phyloP scores from a whole-genome alignment of 805 yeast genomes.

The Middelhovenomyces tepae region DNA sequence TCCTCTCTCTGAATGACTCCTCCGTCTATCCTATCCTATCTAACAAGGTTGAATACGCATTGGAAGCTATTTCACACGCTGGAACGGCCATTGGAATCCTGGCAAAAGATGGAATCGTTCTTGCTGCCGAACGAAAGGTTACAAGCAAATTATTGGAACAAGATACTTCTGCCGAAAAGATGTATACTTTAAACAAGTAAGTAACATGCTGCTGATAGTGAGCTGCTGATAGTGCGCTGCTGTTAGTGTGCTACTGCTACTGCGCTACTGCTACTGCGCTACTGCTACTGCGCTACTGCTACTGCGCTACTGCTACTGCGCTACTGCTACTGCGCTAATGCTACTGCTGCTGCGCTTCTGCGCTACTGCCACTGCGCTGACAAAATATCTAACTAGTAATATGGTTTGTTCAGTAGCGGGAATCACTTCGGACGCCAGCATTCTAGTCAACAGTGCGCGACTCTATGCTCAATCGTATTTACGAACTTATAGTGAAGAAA shows the following conservation, averaged over 20 bases:
- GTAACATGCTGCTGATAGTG: no score
- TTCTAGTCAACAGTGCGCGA: slow-evolving; percentile 81
- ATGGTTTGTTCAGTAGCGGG: slow-evolving; percentile 96
- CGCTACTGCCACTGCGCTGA: no score
- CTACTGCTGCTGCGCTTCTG: no score
- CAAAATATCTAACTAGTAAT: slow-evolving; percentile 33
- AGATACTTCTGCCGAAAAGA: slow-evolving; percentile 87
- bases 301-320: no score
- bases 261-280: no score
- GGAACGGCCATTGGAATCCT: slow-evolving; percentile 76
- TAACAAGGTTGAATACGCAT: slow-evolving; percentile 82
- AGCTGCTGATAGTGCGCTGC: no score
- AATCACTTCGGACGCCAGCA: slow-evolving; percentile 93
- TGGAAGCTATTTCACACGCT: slow-evolving; percentile 80
- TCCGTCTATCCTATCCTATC: slow-evolving; percentile 2
- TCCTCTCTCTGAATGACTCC: neutral
- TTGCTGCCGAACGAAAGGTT: slow-evolving; percentile 95
- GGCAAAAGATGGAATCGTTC: slow-evolving; percentile 78
- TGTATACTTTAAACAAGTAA: slow-evolving; percentile 80
- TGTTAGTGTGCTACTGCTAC: no score
- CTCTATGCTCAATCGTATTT: slow-evolving; percentile 75
- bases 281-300: no score
- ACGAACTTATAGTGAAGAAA: slow-evolving; percentile 80
- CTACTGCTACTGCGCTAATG: no score
- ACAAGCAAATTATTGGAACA: slow-evolving; percentile 89